Evolutionary conservation across 805 yeast genomes (phyloP), one percentile per base, ranked within the genome.

Genomic region (Ogataea chonburiensis): DNA sequence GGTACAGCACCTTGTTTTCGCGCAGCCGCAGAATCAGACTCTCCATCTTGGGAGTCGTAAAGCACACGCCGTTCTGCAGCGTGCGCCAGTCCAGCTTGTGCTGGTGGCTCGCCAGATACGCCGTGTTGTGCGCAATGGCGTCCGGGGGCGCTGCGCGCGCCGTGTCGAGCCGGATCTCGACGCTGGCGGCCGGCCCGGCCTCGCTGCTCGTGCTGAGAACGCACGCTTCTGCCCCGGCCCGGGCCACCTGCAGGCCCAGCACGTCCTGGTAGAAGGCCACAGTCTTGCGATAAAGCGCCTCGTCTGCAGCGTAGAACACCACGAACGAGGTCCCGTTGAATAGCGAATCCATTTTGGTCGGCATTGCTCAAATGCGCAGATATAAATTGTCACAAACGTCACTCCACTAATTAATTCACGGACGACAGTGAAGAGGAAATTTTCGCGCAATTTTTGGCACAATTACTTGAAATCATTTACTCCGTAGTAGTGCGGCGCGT

Each of bases 401-500:
- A 35, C 39, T 35, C 39, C 39, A 35, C 39, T 17, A 22, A 24
- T 28, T 28, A 16, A 17, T 28, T 21, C 8, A 21, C 38, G 38
- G 38, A 34, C 38, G 38, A 34, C 38, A 27, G 37, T 34, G 23
- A 34, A 34, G 36, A 31, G 24, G 11, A n/a, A n/a, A n/a, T n/a
- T n/a, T n/a, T n/a, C n/a, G n/a, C n/a, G n/a, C n/a, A n/a, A n/a
- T n/a, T n/a, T n/a, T n/a, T n/a, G n/a, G n/a, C n/a, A n/a, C n/a
- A n/a, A n/a, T n/a, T n/a, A n/a, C n/a, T 15, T 21, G 17, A 12
- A 12, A 12, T 40, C 37, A 10, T 19, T 10, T 19, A 7, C 10
- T 3, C 40, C 40, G 39, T 52, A 63, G 50, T 40, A 77, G 46
- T 81, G 86, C 1, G 88, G 84, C 0, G 94, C 96, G 44, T 78